Evolutionary conservation across 345 rosid species (phyloP).

Genomic region (Moringa oleifera): DNA sequence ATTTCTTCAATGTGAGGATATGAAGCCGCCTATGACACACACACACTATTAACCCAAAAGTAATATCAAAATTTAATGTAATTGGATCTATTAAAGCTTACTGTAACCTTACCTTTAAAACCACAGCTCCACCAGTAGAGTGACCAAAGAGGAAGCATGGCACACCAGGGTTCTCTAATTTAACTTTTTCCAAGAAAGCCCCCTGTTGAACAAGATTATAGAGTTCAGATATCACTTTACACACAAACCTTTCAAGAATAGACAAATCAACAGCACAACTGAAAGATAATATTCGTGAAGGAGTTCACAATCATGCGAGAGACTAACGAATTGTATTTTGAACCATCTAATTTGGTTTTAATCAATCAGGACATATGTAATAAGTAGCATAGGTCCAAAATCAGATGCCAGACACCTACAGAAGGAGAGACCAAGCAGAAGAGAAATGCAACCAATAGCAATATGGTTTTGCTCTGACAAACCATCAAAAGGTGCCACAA

Average conservation of each 20-base stretch:
- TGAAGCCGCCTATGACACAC: conserved; percentile 58
- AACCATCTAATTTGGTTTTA: not conserved
- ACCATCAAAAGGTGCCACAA: too few species aligned
- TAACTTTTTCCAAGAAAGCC: conserved; percentile 79
- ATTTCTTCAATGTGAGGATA: conserved; percentile 45
- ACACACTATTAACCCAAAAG: conserved; percentile 7
- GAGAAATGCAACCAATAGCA: too few species aligned
- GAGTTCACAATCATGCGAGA: conserved; percentile 1
- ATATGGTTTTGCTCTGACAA: too few species aligned
- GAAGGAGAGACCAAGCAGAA: not conserved
- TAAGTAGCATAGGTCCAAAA: not conserved
- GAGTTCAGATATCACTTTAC: not conserved
- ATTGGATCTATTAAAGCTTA: not conserved
- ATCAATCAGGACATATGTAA: not conserved
- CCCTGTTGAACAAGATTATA: conserved; percentile 32
- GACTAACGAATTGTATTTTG: not conserved
- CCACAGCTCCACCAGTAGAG: conserved; percentile 97
- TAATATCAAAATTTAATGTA: conserved; percentile 1
- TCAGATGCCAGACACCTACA: not conserved
- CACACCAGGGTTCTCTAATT: conserved; percentile 66
- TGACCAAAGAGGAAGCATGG: conserved; percentile 99
- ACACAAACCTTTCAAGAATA: not conserved
- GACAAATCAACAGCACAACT: not conserved
- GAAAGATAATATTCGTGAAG: not conserved
- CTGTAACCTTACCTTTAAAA: conserved; percentile 58